A percentile compares a stretch with the other conserved stretches of the same genome.
phyloP scores from a whole-genome alignment of 129 eudicot species.

The Flaveria sonorensis region DNA sequence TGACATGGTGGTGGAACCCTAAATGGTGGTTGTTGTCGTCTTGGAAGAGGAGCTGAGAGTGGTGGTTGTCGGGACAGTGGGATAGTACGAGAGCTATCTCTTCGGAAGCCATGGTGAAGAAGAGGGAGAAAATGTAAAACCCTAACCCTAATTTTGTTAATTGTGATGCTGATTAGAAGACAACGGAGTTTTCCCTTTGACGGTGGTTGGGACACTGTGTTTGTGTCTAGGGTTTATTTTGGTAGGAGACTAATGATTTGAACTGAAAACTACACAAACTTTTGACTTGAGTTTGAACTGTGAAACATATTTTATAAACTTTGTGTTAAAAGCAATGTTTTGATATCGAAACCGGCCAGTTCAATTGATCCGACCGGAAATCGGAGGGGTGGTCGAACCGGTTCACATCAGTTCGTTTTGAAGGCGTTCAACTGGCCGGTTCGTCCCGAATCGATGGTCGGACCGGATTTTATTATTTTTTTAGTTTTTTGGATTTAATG shows the following conservation, averaged over 20 bases:
- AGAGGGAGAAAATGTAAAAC: constrained; percentile 25
- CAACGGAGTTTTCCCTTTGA: constrained; percentile 22
- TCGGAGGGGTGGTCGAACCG: too few relatives aligned
- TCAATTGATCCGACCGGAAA: too few relatives aligned
- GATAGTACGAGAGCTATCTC: constrained; percentile 55
- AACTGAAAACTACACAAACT: too few relatives aligned
- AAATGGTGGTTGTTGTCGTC: constrained; percentile 22
- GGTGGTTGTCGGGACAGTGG: constrained; percentile 27
- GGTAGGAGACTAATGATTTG: background rate
- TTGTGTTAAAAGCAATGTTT: too few relatives aligned
- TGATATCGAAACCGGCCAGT: too few relatives aligned
- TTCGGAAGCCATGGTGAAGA: constrained; percentile 55
- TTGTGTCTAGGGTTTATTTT: constrained; percentile 7
- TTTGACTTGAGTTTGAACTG: too few relatives aligned
- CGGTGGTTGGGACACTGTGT: background rate
- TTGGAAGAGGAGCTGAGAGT: constrained; percentile 60
- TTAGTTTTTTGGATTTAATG: too few relatives aligned
- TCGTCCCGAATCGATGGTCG: too few relatives aligned
- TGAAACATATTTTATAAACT: too few relatives aligned
- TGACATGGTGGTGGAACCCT: constrained; percentile 35
- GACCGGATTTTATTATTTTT: too few relatives aligned
- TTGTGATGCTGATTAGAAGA: constrained; percentile 29
- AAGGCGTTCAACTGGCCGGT: too few relatives aligned
- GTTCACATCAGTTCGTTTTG: too few relatives aligned
- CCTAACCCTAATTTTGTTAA: constrained; percentile 44